Conservation (phyloP, 306 rosid genomes). For the Ochetophila trinervis region DNA sequence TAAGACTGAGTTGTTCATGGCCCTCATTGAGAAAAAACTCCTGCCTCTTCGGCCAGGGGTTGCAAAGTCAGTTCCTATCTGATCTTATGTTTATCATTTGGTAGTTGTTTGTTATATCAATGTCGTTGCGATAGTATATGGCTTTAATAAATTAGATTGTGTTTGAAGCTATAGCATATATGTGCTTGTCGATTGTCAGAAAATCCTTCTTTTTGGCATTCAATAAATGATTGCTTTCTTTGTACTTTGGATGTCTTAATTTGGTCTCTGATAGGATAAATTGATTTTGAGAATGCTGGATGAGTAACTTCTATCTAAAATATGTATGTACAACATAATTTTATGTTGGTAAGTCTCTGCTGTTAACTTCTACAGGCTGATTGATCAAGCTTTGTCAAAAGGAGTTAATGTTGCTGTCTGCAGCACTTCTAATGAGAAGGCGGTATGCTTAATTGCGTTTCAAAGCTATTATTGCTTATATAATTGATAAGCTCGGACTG, state of each 20-base stretch:
- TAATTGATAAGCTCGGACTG: conserved; percentile 6
- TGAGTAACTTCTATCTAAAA: neutral
- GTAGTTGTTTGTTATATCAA: neutral
- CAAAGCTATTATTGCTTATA: conserved; percentile 29
- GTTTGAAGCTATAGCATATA: neutral
- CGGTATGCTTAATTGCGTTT: conserved; percentile 76
- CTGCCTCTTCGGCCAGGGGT: conserved; percentile 98
- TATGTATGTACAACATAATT: neutral
- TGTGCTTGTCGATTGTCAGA: too few relatives aligned
- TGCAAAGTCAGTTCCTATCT: conserved; percentile 76
- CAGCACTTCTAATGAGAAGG: conserved; percentile 99
- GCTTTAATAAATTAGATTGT: neutral
- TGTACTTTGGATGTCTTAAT: too few relatives aligned
- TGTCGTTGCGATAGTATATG: neutral
- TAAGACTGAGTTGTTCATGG: conserved; percentile 92
- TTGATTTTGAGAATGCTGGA: neutral
- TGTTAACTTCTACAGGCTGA: conserved; percentile 52
- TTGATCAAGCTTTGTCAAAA: conserved; percentile 82
- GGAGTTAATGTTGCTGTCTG: conserved; percentile 97
- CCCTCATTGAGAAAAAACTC: conserved; percentile 82
- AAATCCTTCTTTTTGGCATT: too few relatives aligned
- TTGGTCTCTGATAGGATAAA: neutral
- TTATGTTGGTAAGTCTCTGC: conserved; percentile 20
- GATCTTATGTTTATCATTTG: conserved; percentile 23
- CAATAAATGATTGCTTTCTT: too few relatives aligned